phyloP scores from a whole-genome alignment of 805 yeast species.

The Barnettozyma vustinii region DNA sequence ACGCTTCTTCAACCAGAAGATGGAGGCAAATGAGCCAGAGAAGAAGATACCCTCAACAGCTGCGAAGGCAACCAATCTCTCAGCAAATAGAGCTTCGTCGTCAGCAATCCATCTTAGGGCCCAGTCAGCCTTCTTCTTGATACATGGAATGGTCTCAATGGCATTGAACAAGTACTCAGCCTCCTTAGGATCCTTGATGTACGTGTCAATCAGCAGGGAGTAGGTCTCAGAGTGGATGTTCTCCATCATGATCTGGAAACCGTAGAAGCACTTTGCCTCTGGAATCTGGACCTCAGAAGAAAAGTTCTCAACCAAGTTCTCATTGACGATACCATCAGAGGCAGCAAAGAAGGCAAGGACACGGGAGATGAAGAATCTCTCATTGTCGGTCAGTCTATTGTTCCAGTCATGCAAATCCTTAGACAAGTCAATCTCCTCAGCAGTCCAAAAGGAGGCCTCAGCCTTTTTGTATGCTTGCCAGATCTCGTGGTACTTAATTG shows the following conservation, averaged over 20 bases:
- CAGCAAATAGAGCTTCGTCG: slow-evolving; percentile 82
- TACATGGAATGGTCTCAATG: slow-evolving; percentile 92
- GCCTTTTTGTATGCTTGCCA: slow-evolving; percentile 99
- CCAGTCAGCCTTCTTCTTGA: slow-evolving; percentile 97
- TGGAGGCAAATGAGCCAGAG: slow-evolving; percentile 97
- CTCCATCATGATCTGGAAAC: slow-evolving; percentile 99
- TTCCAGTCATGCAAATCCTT: slow-evolving; percentile 95
- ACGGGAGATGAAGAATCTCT: slow-evolving; percentile 86
- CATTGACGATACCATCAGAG: slow-evolving; percentile 97
- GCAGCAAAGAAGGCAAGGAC: slow-evolving; percentile 98
- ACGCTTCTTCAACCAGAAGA: slow-evolving; percentile 98
- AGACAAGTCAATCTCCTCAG: slow-evolving; percentile 94
- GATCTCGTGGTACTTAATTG: slow-evolving; percentile 93
- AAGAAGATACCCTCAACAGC: slow-evolving; percentile 99
- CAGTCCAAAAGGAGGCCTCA: slow-evolving; percentile 99
- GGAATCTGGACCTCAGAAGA: slow-evolving; percentile 96
- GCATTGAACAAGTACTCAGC: slow-evolving; percentile 89
- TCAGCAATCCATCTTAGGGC: slow-evolving; percentile 96
- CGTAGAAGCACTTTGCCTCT: slow-evolving; percentile 98
- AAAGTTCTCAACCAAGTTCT: slow-evolving; percentile 94
- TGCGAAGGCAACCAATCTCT: slow-evolving; percentile 95
- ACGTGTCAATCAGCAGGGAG: slow-evolving; percentile 89
- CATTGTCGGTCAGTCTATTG: slow-evolving; percentile 80
- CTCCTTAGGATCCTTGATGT: slow-evolving; percentile 94
- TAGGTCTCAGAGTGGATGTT: slow-evolving; percentile 97